Base-by-base conservation (phyloP, 495 filamentous ascomycete genomes). In the Penicillium waksmanii region DNA sequence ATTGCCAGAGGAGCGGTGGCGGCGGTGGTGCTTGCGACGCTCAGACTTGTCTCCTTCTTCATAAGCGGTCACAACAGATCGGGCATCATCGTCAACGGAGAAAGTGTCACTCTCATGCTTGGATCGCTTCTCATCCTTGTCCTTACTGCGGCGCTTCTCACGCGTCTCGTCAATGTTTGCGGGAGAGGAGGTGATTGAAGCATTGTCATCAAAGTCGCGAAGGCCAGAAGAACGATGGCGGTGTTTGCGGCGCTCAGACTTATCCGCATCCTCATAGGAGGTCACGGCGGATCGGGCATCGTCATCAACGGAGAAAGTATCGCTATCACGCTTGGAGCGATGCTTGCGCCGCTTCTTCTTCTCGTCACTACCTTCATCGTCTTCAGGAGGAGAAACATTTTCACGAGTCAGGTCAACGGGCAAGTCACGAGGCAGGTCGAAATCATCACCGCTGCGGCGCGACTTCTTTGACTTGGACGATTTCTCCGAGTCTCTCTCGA, bases 111-210 rank as follows among this genome's bases (percentile, higher is more conserved):
- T 44, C n/a, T 44, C 42, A 44, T 17, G 42, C 17, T 44, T 44
- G 5, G 42, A 44, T 17, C 42, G 42, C 8, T 18, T 17, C 42
- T 44, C 42, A 9, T 48, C 46, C 58, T 68, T 73, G 2, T 65
- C 66, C 33, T 77, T 75, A 31, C 60, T 55, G 17, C 54, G 61
- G 18, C 68, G 50, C 34, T 74, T 77, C 58, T 70, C 71, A 18
- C 62, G 61, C 33, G 58, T 65, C 23, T 70, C 70, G 43, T 69
- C 65, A 42, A 67, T 59, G 31, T 61, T 61, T 27, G 70, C 68
- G n/a, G 70, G 68, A 13, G 78, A 72, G 21, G 77, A 78, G 0
- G 67, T 63, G 5, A 69, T 58, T 3, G 79, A 78, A 11, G 60
- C 64, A 35, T 51, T 21, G 38, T 71, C 70, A 56, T 73, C 71